phyloP scores from a whole-genome alignment of 257 asterid genomes.

The Prunella vulgaris region DNA sequence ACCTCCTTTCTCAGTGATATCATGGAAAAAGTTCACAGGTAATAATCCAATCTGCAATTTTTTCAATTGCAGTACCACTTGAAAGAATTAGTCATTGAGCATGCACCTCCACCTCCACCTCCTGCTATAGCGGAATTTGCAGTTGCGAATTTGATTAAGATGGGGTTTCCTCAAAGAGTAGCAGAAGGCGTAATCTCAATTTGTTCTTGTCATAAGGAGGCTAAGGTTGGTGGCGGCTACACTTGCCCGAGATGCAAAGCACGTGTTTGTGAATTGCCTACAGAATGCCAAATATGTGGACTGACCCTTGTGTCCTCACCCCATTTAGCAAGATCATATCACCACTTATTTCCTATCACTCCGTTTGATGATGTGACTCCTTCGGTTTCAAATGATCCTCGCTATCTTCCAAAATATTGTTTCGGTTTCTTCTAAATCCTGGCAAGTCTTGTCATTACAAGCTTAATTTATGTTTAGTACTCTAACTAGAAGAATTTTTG shows the following conservation, averaged over 20 bases:
- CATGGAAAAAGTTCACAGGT: neutral
- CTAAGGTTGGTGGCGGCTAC: constrained; percentile 91
- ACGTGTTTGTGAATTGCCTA: constrained; percentile 87
- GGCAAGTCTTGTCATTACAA: constrained; percentile 35
- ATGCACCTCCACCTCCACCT: constrained; percentile 98
- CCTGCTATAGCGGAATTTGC: constrained; percentile 99
- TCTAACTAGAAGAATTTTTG: no score
- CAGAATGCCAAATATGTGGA: constrained; percentile 86
- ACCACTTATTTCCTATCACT: constrained; percentile 90
- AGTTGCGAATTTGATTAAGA: constrained; percentile 80
- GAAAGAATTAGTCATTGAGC: constrained; percentile 80
- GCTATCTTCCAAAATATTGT: constrained; percentile 48
- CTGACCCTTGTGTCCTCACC: constrained; percentile 97
- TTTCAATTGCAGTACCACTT: constrained; percentile 57
- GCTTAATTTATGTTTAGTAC: neutral
- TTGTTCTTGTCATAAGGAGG: constrained; percentile 93
- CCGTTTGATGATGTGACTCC: constrained; percentile 79
- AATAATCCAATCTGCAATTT: constrained; percentile 1
- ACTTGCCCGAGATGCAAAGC: constrained; percentile 99
- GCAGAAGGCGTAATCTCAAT: constrained; percentile 91
- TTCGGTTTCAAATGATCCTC: constrained; percentile 37
- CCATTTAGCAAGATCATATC: constrained; percentile 95
- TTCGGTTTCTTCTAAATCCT: constrained; percentile 72
- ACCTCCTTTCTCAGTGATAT: neutral
- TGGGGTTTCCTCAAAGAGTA: constrained; percentile 98